Conservation (phyloP, 2,329 filamentous ascomycete genomes). For the Talaromyces sp. region DNA sequence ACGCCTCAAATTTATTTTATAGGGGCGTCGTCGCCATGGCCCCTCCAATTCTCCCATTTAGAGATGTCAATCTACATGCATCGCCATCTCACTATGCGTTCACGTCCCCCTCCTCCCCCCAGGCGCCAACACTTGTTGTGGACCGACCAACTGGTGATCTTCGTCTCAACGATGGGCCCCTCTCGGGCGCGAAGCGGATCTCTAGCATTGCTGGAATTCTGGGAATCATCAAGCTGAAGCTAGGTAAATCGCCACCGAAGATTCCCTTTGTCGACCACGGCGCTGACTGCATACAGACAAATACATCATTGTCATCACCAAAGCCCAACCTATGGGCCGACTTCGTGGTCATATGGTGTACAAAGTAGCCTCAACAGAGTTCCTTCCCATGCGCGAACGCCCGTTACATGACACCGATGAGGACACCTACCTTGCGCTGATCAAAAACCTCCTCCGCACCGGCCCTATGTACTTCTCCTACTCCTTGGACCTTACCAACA, state of each 20-base stretch:
- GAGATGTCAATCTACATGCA: slow-evolving; percentile 96
- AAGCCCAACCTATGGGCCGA: slow-evolving; percentile 85
- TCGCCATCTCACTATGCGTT: slow-evolving; percentile 93
- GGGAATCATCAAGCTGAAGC: slow-evolving; percentile 87
- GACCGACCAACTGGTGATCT: slow-evolving; percentile 92
- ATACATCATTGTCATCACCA: slow-evolving; percentile 95
- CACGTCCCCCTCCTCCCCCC: slow-evolving; percentile 89
- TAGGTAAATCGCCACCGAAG: slow-evolving; percentile 63
- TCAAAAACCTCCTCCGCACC: slow-evolving; percentile 78
- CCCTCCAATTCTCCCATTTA: slow-evolving; percentile 66
- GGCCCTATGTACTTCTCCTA: slow-evolving; percentile 98
- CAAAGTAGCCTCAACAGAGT: slow-evolving; percentile 86
- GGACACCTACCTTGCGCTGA: slow-evolving; percentile 81
- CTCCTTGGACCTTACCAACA: slow-evolving; percentile 94
- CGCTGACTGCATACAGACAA: slow-evolving; percentile 64
- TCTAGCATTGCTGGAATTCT: slow-evolving; percentile 94
- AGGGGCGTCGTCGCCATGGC: slow-evolving; percentile 43
- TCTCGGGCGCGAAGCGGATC: slow-evolving; percentile 77
- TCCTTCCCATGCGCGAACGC: slow-evolving; percentile 89
- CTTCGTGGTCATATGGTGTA: slow-evolving; percentile 97
- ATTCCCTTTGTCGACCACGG: not conserved
- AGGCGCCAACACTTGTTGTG: slow-evolving; percentile 82
- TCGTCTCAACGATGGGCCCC: slow-evolving; percentile 76
- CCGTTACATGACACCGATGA: slow-evolving; percentile 91
- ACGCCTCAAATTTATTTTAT: slow-evolving; percentile 8